phyloP scores from a whole-genome alignment of 768 basidiomycete genomes.

The Thelephora ganbajun region DNA sequence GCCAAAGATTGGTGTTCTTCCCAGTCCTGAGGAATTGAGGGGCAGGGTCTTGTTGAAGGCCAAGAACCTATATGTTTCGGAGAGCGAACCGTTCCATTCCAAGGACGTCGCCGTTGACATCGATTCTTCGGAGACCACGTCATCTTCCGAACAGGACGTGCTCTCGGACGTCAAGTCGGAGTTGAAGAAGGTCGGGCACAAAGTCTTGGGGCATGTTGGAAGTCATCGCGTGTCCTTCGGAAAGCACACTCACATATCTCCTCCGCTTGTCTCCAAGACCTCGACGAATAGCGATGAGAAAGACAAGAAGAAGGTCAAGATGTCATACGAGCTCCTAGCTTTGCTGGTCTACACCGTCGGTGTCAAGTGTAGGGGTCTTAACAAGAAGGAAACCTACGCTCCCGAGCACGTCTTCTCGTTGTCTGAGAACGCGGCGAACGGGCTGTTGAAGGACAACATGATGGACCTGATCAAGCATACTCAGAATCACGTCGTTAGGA shows the following conservation, averaged over 20 bases:
- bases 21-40: slow-evolving; percentile 76
- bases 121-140: slow-evolving; percentile 27
- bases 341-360: slow-evolving; percentile 91
- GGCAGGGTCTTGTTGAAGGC: slow-evolving; percentile 79
- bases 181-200: slow-evolving; percentile 22
- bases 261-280: slow-evolving; percentile 1
- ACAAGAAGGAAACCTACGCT: slow-evolving; percentile 73
- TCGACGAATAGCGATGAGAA: not conserved
- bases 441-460: slow-evolving; percentile 55
- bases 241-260: not conserved
- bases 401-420: slow-evolving; percentile 88
- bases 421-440: slow-evolving; percentile 71
- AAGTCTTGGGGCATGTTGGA: slow-evolving; percentile 25
- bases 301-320: slow-evolving; percentile 35
- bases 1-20: slow-evolving; percentile 38
- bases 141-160: slow-evolving; percentile 17
- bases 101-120: slow-evolving; percentile 21
- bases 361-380: slow-evolving; percentile 86
- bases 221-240: slow-evolving; percentile 4
- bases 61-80: slow-evolving; percentile 57
- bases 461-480: slow-evolving; percentile 77
- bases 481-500: slow-evolving; percentile 65
- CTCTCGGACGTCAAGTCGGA: slow-evolving; percentile 24
- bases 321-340: slow-evolving; percentile 59
- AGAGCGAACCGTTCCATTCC: slow-evolving; percentile 20